Evolutionary conservation across 192 early-diverging fungal species (phyloP).

Genomic region (Linnemannia elongata): DNA sequence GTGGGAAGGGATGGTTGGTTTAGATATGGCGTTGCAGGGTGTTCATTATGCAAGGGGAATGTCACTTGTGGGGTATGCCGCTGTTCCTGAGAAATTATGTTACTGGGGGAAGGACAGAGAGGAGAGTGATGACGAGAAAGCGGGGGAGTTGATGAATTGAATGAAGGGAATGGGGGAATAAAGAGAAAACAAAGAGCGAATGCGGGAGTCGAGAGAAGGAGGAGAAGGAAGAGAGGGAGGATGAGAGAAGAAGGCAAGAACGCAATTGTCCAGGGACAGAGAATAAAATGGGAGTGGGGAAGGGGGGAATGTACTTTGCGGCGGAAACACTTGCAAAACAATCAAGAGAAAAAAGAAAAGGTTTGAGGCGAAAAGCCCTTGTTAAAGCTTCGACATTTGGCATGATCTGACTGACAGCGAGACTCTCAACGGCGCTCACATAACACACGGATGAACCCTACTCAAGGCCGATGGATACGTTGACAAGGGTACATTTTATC

Average conservation of each 20-base stretch:
- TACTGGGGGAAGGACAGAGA: neutral
- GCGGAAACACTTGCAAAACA: neutral
- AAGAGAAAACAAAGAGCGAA: neutral
- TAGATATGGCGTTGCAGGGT: slow-evolving; percentile 2
- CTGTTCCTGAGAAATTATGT: neutral
- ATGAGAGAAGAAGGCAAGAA: neutral
- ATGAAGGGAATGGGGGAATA: neutral
- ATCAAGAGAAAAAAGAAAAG: neutral
- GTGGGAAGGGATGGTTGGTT: neutral
- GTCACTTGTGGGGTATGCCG: neutral
- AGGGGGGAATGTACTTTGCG: neutral
- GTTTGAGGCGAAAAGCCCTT: neutral
- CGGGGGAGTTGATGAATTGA: neutral
- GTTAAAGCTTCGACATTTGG: neutral
- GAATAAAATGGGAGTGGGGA: neutral
- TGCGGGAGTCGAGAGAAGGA: neutral
- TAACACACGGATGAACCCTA: neutral
- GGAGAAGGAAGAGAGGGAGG: slow-evolving; percentile 6
- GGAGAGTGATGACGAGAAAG: neutral
- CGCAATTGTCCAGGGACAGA: no score
- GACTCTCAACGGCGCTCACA: neutral
- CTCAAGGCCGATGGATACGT: neutral
- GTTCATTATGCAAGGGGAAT: neutral
- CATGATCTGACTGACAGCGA: neutral
- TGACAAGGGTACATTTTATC: neutral